Evolutionary conservation across 1,284 basidiomycete species (phyloP).

Genomic region (Caloboletus inedulis): DNA sequence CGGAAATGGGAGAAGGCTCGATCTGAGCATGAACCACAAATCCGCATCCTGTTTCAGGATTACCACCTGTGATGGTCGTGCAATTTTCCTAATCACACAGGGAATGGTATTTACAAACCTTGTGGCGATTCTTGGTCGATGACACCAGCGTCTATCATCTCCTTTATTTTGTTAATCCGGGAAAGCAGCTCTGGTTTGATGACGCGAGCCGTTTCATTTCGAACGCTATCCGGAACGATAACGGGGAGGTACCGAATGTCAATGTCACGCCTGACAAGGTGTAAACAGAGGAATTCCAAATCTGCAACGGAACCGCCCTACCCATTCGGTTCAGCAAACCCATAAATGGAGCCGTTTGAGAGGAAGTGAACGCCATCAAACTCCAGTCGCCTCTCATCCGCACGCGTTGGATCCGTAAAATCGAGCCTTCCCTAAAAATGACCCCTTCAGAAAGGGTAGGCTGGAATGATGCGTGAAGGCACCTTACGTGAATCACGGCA

Average conservation of each 20-base stretch:
- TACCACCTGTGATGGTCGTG: slow-evolving; percentile 13
- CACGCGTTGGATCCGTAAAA: slow-evolving; percentile 47
- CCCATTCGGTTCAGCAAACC: slow-evolving; percentile 68
- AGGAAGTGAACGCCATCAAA: slow-evolving; percentile 79
- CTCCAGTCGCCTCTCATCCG: slow-evolving; percentile 61
- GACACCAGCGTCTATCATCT: slow-evolving; percentile 60
- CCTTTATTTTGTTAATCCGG: slow-evolving; percentile 56
- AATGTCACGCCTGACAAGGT: slow-evolving; percentile 45
- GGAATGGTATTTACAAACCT: slow-evolving; percentile 7
- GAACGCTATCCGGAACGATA: slow-evolving; percentile 51
- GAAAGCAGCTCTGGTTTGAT: slow-evolving; percentile 64
- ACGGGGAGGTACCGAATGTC: slow-evolving; percentile 68
- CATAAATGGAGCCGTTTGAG: slow-evolving; percentile 74
- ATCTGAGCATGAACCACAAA: slow-evolving; percentile 67
- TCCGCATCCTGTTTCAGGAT: slow-evolving; percentile 43
- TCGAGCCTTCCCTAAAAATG: slow-evolving; percentile 64
- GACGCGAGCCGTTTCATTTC: slow-evolving; percentile 61
- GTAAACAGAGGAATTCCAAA: background rate
- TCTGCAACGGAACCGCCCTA: slow-evolving; percentile 31
- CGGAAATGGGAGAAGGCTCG: slow-evolving; percentile 48
- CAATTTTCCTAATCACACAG: background rate
- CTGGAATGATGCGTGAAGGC: background rate
- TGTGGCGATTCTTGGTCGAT: slow-evolving; percentile 47
- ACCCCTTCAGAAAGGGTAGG: background rate
- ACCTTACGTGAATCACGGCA: slow-evolving; percentile 61